Evolutionary conservation across 768 basidiomycete species (phyloP), one percentile per base, ranked within the genome.

Genomic region (Agrocybe chaxingu): DNA sequence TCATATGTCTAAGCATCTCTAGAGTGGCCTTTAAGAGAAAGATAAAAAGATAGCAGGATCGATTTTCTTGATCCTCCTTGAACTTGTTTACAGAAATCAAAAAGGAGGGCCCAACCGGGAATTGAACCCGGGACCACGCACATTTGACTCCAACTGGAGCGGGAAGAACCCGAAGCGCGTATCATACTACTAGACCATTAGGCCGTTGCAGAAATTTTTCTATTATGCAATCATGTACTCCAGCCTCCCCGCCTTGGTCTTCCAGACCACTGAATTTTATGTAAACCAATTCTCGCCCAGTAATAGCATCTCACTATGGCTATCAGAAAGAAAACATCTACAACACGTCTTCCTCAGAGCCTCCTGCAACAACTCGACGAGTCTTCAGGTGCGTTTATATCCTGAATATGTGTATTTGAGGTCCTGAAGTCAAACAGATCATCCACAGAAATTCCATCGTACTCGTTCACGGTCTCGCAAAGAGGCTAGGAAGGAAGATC

Each of bases 401-500:
- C 11, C 13, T 29, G 10, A 3, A 5, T 0, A 29, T 18, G 8
- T 12, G 34, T 18, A 13, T 36, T 42, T n/a, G 19, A 42, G 35
- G 35, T 42, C 35, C 50, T 55, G 33, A 58, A n/a, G 42, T 18
- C 37, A 48, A 54, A 32, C 34, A 55, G 50, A 54, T 35, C 41
- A 53, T 37, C 47, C 53, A 2, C 56, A 48, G 45, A 54, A 36
- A 19, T 39, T 43, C 34, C 48, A 48, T 11, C 51, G 42, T 41
- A 39, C 51, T 11, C 54, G 48, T 19, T 36, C 32, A 44, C 41
- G 39, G 8, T 60, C 61, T 8, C 58, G 63, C 4, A 89, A 82
- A 63, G 85, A 86, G 42, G 62, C 76, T 10, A 71, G 88, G 38
- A 90, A 85, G 62, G 76, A 82, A 57, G 78, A 77, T 29, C 76